Conservation (phyloP, 495 filamentous ascomycete genomes). For the Neurospora sp. region DNA sequence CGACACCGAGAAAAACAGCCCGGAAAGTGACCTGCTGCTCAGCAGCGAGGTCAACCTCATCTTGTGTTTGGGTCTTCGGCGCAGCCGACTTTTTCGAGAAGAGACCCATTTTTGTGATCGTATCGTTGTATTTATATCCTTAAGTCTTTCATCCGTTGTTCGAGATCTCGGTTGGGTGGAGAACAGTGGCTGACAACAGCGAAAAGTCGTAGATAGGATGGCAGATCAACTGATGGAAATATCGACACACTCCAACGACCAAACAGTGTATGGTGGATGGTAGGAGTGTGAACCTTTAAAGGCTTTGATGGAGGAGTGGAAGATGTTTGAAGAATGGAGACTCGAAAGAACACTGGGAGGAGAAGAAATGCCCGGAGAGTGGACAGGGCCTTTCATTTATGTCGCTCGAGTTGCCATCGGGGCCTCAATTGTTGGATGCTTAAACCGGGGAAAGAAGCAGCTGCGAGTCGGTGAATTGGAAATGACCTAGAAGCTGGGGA, state of each 20-base stretch:
- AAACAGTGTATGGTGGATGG: background rate
- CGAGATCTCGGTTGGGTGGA: background rate
- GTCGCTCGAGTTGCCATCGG: background rate
- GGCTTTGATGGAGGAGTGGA: background rate
- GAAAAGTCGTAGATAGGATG: background rate
- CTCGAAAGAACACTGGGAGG: background rate
- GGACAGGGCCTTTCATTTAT: background rate
- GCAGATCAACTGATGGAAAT: background rate
- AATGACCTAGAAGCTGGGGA: background rate
- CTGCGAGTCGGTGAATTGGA: background rate
- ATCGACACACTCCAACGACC: background rate
- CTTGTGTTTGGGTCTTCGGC: background rate
- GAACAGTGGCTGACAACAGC: background rate
- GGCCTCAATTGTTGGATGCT: background rate
- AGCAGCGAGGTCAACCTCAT: background rate
- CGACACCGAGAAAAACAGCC: constrained; percentile 30
- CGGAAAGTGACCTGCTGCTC: constrained; percentile 27
- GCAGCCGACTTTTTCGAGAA: background rate
- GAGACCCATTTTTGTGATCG: background rate
- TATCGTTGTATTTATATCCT: background rate
- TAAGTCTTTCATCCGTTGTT: background rate
- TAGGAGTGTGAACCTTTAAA: background rate
- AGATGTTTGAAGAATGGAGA: background rate
- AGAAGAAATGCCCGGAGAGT: background rate
- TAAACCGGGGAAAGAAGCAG: background rate